Evolutionary conservation across 441 rosid genomes (phyloP).

Genomic region (Populus hybrid): DNA sequence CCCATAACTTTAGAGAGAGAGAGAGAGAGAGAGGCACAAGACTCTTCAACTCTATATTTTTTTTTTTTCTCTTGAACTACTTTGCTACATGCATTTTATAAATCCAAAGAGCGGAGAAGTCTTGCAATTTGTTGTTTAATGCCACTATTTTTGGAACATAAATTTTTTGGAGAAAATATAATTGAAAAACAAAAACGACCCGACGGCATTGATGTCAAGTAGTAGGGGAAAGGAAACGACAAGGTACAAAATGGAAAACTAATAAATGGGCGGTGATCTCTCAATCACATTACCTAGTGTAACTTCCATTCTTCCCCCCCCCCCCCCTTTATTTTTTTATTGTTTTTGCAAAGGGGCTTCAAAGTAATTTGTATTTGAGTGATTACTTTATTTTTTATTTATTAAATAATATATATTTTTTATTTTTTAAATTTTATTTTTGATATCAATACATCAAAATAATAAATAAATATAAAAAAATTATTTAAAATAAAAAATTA

Average conservation of each 20-base stretch:
- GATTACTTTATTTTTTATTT: too few species aligned
- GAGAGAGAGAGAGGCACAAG: not conserved
- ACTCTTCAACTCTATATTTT: not conserved
- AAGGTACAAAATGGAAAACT: constrained; percentile 9
- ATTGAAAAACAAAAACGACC: constrained; percentile 16
- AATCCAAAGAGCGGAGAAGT: not conserved
- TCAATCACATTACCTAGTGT: too few species aligned
- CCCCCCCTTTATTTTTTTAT: too few species aligned
- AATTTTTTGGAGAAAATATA: not conserved
- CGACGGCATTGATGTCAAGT: constrained; percentile 22
- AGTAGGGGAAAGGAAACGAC: constrained; percentile 12
- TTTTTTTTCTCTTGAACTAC: not conserved
- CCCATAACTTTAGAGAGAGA: constrained; percentile 13
- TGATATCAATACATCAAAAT: too few species aligned
- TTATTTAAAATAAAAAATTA: too few species aligned
- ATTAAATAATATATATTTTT: too few species aligned
- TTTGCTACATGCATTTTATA: constrained; percentile 3
- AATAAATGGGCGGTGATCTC: not conserved
- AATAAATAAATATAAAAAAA: too few species aligned
- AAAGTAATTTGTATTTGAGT: too few species aligned
- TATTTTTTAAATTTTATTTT: too few species aligned
- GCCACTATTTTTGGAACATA: not conserved
- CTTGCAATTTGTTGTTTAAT: not conserved
- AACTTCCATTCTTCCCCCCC: not conserved
- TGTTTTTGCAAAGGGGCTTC: too few species aligned